Evolutionary conservation across 192 early-diverging fungal genomes (phyloP).

Genomic region (Coemansia sp.): DNA sequence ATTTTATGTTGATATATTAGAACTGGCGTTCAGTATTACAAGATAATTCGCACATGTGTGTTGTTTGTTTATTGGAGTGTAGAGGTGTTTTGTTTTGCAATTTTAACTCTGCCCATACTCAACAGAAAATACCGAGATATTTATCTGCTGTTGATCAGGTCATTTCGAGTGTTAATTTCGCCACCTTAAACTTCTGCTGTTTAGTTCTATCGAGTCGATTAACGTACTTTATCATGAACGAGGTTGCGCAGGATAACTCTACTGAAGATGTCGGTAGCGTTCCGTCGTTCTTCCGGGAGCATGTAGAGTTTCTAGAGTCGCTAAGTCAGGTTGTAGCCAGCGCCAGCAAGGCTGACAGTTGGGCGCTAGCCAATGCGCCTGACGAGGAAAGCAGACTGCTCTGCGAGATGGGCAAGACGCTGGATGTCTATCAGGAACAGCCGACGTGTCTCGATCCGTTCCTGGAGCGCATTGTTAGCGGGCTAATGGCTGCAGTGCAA

Average conservation of each 20-base stretch:
- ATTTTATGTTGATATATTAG: no score
- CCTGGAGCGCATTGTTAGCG: slow-evolving; percentile 36
- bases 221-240: slow-evolving; percentile 3
- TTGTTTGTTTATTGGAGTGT: no score
- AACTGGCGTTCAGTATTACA: no score
- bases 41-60: no score
- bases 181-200: neutral
- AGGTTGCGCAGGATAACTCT: slow-evolving; percentile 1
- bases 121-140: no score
- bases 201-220: neutral
- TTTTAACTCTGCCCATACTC: no score
- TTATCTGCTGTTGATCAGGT: no score
- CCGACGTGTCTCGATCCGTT: slow-evolving; percentile 48
- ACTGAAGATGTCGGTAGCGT: slow-evolving; percentile 26
- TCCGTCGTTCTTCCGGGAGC: slow-evolving; percentile 47
- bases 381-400: slow-evolving; percentile 16
- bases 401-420: slow-evolving; percentile 17
- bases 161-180: neutral
- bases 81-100: no score
- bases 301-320: slow-evolving; percentile 20
- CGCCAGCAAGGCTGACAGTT: slow-evolving; percentile 11
- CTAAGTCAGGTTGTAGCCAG: slow-evolving; percentile 15
- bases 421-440: slow-evolving; percentile 48
- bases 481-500: slow-evolving; percentile 25
- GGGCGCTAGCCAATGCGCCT: slow-evolving; percentile 7